Evolutionary conservation across 169 alveolate species (phyloP), one percentile per base, ranked within the genome.

Genomic region (Eimeria falciformis): DNA sequence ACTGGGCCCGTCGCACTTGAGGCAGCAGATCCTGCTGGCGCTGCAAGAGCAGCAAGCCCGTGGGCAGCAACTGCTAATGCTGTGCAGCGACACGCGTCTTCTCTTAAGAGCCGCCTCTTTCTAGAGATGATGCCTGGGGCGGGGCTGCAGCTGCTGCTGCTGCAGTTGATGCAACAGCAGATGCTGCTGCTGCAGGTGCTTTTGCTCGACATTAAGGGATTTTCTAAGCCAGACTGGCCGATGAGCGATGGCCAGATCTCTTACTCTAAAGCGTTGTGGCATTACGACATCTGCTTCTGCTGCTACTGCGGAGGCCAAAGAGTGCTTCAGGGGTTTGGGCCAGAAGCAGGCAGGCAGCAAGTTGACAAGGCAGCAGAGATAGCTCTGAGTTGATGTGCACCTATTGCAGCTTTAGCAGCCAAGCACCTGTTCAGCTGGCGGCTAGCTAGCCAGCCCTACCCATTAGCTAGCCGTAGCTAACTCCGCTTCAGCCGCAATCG

Each of bases 1-100:
- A 55, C 25, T 55, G 25, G 66, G 66, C 66, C 0, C 3, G 66
- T 55, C n/a, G 25, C 62, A 3, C 62, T 53, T 53, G 62, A 12
- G n/a, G 23, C 73, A 18, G 73, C 73, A 18, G 33, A 18, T 62
- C 37, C 73, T 62, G 73, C 73, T 7, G 73, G 17, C 17, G 33
- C 73, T 62, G 73, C 73, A 62, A n/a, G 37, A n/a, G 73, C 73
- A 62, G 33, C 73, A 17, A 17, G 37, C 23, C 17, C 73, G 23
- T 18, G 5, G 17, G 73, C 73, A 62, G 37, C 73, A 62, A 37
- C 73, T 62, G 73, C 73, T 62, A 12, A 18, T 62, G 73, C 73
- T 62, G 23, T 62, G 14, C 73, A 18, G 33, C 73, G 29, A 1
- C 73, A 23, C 1, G 37, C n/a, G 23, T 4, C n/a, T 18, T 18